These are phyloP conservation scores for Coemansia sp. DNA, from an alignment of 192 early-diverging fungal species.

Conservation along the genomic window DNA sequence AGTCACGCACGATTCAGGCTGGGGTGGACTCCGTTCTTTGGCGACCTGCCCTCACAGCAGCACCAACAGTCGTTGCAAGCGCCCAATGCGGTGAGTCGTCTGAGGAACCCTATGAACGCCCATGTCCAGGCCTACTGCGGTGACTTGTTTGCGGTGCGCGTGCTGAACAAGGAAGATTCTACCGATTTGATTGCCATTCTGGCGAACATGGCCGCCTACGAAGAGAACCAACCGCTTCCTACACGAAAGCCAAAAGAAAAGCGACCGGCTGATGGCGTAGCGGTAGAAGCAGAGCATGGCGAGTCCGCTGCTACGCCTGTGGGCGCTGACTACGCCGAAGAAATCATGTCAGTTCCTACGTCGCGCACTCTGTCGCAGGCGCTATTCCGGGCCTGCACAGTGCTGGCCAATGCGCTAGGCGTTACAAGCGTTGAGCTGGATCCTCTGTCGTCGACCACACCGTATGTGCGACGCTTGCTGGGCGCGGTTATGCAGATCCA, in stretches of 20 bases:
- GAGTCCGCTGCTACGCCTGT: not conserved
- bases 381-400: conserved; percentile 34
- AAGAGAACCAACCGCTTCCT: conserved; percentile 37
- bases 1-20: conserved; percentile 39
- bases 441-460: conserved; percentile 38
- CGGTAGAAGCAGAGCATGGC: too few relatives aligned
- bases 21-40: conserved; percentile 51
- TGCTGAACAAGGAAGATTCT: conserved; percentile 50
- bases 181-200: conserved; percentile 49
- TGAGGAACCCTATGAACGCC: conserved; percentile 8
- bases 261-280: not conserved
- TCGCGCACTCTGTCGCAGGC: conserved; percentile 48
- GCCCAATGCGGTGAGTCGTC: not conserved
- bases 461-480: conserved; percentile 43
- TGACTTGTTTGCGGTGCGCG: conserved; percentile 47
- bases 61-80: not conserved
- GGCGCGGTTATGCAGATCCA: conserved; percentile 49
- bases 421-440: conserved; percentile 35
- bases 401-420: conserved; percentile 34
- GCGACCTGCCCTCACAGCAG: conserved; percentile 18
- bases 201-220: conserved; percentile 40
- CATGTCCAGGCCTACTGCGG: conserved; percentile 48
- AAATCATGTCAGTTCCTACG: conserved; percentile 13
- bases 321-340: not conserved
- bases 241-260: not conserved